Base-by-base conservation (phyloP, 2,329 filamentous ascomycete species). In the Metarhizium humberi region DNA sequence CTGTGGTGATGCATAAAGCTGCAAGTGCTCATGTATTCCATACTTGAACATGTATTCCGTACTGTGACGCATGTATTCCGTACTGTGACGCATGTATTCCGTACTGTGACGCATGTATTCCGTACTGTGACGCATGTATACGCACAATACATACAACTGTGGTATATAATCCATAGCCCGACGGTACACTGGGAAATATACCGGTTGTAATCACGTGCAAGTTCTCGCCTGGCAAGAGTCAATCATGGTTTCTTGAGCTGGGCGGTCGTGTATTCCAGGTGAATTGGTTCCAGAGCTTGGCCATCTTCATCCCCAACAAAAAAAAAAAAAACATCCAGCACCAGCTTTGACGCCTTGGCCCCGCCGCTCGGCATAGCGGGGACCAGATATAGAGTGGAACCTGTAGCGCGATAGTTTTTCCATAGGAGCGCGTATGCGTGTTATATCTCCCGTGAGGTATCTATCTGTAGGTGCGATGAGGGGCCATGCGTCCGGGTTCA, bases 241-340 rank as follows among this genome's bases (percentile, higher is more conserved):
- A 10, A 36, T 16, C 38, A 3, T 40, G 42, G 42, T 11, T 45
- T 45, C 42, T 11, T 45, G 42, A 45, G 42, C n/a, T 45, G 42
- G 42, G 7, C 18, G 42, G 42, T 16, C 42, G 42, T 45, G 42
- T 20, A 18, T 7, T 18, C 42, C 16, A 14, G 6, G 34, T 13
- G 16, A 14, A 10, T 43, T 49, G 46, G 46, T 11, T 18, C 38
- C 38, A 40, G 32, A 11, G 7, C 10, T 34, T 40, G 38, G 38
- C 8, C 38, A 6, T 20, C 16, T 32, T 36, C 16, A 46, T 43
- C 54, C 52, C 54, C 54, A 53, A 56, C 45, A 56, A 56, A 56
- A 32, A 32, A 16, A 16, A n/a, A 20, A 40, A 11, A 42, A 6
- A 42, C 25, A 4, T 25, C 25, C 25, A 25, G 25, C 25, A 25